Conservation (phyloP, 345 rosid genomes). For the Viola odorata region DNA sequence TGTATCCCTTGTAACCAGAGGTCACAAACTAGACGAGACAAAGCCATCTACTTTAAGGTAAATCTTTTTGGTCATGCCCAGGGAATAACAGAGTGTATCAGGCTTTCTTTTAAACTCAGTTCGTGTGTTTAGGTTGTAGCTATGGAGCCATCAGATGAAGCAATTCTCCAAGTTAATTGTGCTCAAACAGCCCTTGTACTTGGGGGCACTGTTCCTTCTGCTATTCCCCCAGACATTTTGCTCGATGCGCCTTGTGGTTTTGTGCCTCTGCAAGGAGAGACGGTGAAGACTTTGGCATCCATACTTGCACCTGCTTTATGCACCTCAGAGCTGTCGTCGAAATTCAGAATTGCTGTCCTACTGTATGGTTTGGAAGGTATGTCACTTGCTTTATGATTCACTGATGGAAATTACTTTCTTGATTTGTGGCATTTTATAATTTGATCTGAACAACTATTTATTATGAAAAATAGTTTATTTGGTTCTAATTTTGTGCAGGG, state of each 20-base stretch:
- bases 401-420: conserved; percentile 10
- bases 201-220: conserved; percentile 73
- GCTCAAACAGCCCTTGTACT: conserved; percentile 90
- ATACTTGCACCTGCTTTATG: conserved; percentile 79
- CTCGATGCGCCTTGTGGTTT: conserved; percentile 40
- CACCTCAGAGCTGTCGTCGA: conserved; percentile 70
- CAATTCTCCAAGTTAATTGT: conserved; percentile 61
- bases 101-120: conserved; percentile 22
- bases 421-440: not conserved
- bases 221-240: conserved; percentile 70
- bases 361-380: conserved; percentile 69
- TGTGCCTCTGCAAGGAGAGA: conserved; percentile 59
- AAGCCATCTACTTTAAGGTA: conserved; percentile 76
- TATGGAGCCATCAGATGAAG: conserved; percentile 83
- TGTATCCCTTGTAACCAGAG: conserved; percentile 70
- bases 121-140: conserved; percentile 63
- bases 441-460: not conserved
- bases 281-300: conserved; percentile 62
- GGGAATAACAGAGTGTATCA: conserved; percentile 5
- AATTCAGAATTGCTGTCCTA: conserved; percentile 85
- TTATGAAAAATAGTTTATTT: conserved; percentile 6
- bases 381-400: conserved; percentile 14
- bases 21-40: conserved; percentile 25
- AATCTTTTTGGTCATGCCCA: not conserved
- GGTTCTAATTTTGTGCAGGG: conserved; percentile 39